Conservation (phyloP, 163 green algal genomes). For the Smithsoniella earleae region DNA sequence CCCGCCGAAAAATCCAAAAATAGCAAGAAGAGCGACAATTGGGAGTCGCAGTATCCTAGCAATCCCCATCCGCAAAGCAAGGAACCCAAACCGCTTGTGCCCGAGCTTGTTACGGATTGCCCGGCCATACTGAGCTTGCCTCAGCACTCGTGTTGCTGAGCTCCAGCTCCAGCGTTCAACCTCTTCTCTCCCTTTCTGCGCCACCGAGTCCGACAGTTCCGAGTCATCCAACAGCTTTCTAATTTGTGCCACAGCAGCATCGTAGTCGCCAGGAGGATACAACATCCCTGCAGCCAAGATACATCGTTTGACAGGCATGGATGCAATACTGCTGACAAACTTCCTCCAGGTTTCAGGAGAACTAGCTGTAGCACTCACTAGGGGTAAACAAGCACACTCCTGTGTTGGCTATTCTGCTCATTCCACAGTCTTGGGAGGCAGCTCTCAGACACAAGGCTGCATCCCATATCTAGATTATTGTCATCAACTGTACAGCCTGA, state of each 20-base stretch:
- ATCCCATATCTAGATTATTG: not conserved
- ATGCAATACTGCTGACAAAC: no score
- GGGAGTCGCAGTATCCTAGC: slow-evolving; percentile 28
- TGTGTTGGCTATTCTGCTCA: no score
- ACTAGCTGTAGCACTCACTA: no score
- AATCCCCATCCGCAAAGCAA: slow-evolving; percentile 38
- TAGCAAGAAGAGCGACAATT: not conserved
- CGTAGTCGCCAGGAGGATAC: slow-evolving; percentile 56
- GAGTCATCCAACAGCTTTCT: slow-evolving; percentile 44
- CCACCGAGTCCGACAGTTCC: slow-evolving; percentile 31
- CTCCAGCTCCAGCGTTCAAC: slow-evolving; percentile 46
- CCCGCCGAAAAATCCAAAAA: not conserved
- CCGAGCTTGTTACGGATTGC: slow-evolving; percentile 36
- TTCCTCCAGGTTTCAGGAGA: no score
- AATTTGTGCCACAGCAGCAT: slow-evolving; percentile 40
- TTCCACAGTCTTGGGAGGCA: no score
- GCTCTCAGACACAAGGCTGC: slow-evolving; percentile 24
- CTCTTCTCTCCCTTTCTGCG: slow-evolving; percentile 33
- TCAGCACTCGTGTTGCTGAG: slow-evolving; percentile 41
- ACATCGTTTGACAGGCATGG: no score
- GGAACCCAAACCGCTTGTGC: slow-evolving; percentile 37
- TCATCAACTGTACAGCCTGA: no score
- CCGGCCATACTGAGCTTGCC: slow-evolving; percentile 45
- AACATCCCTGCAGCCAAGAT: slow-evolving; percentile 44
- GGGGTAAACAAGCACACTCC: no score